Evolutionary conservation across 495 filamentous ascomycete genomes (phyloP).

Genomic region (Neurospora terricola): DNA sequence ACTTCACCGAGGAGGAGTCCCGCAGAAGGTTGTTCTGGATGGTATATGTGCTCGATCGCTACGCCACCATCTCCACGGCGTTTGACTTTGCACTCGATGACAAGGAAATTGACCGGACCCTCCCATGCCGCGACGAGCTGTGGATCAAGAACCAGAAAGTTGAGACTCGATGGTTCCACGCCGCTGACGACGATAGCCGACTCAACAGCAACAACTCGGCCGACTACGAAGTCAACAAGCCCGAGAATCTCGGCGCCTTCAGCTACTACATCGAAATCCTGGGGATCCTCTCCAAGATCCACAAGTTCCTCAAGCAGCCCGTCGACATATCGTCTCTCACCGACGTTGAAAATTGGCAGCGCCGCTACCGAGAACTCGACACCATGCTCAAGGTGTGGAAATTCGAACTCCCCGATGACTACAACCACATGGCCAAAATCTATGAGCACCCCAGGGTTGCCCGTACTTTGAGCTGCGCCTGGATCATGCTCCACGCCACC

Average conservation of each 20-base stretch:
- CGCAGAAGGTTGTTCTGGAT: constrained; percentile 82
- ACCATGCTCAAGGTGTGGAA: constrained; percentile 71
- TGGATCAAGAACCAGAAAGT: constrained; percentile 75
- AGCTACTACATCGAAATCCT: constrained; percentile 80
- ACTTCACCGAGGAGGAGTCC: constrained; percentile 83
- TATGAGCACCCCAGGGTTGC: constrained; percentile 49
- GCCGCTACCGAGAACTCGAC: constrained; percentile 74
- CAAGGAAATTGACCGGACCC: constrained; percentile 74
- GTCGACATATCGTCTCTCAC: constrained; percentile 76
- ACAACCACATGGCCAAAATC: constrained; percentile 66
- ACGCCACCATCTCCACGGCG: constrained; percentile 78
- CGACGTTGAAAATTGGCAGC: constrained; percentile 83
- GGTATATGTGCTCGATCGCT: constrained; percentile 81
- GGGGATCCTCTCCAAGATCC: constrained; percentile 74
- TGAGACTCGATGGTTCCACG: constrained; percentile 72
- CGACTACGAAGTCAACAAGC: constrained; percentile 56
- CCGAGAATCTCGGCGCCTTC: constrained; percentile 77
- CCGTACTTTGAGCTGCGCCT: constrained; percentile 64
- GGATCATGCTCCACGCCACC: constrained; percentile 86
- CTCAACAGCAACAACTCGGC: constrained; percentile 14
- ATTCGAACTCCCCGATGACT: constrained; percentile 69
- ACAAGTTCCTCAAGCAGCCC: constrained; percentile 74
- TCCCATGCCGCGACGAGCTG: constrained; percentile 80
- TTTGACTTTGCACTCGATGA: constrained; percentile 85
- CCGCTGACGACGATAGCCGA: constrained; percentile 30